Base-by-base conservation (phyloP, 345 rosid genomes). In the Pugionium cornutum region DNA sequence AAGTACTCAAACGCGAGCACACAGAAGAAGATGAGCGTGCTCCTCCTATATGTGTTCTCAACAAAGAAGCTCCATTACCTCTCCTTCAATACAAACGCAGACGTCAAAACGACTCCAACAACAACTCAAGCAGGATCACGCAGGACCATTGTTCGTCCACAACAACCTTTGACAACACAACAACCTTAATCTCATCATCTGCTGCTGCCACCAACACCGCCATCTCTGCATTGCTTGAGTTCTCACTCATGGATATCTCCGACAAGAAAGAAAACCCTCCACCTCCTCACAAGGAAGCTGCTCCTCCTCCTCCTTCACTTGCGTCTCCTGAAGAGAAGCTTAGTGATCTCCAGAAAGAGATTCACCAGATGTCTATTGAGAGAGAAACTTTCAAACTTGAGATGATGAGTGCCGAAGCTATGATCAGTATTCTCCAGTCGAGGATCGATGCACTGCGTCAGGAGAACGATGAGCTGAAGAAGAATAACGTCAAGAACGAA, bases 331-430 rank as follows among this genome's bases (percentile, higher is more conserved):
- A 52, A 50, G 70, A 72, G 70, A 51, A 7, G 60, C 74, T 92
- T 53, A 76, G 81, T 2, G 86, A 81, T 63, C 61, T 89, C 67
- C 82, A 82, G 78, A 83, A 78, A 30, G 86, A 89, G 80, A 68
- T 89, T 45, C 89, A 83, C 65, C 84, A 79, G 78, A 78, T 85
- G 61, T 81, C 96, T 3, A 81, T 83, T 4, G 96, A 88, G 70
- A 80, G 83, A 66, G 97, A 83, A 80, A 76, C 86, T 2, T 47
- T 86, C 76, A 88, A 78, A 80, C 85, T 89, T 33, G 92, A 89
- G 65, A 79, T 88, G 90, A 77, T 92, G 88, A 83, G 89, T 62
- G 88, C 89, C 30, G 87, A 84, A 31, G 81, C 97, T n/a, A 86
- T 84, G 94, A 81, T 88, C 52, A 86, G 81, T 75, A 81, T 85